Conservation (phyloP, 2,329 filamentous ascomycete genomes). For the Trichoderma oligosporum region DNA sequence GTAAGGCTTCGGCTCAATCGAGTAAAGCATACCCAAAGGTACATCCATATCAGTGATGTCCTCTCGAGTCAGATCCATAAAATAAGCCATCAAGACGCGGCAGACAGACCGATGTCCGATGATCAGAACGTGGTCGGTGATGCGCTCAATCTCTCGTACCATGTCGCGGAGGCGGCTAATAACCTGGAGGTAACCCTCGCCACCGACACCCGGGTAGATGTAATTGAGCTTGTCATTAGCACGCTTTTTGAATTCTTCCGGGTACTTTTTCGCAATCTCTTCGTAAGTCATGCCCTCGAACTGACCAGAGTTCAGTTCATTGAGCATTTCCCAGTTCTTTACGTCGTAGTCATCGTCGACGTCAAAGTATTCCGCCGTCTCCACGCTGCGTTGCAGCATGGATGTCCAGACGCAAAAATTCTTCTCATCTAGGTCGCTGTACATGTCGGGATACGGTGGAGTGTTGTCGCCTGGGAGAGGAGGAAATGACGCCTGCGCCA, state of each 20-base stretch:
- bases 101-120: constrained; percentile 91
- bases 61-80: constrained; percentile 84
- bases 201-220: constrained; percentile 91
- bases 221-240: constrained; percentile 88
- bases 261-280: constrained; percentile 75
- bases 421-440: constrained; percentile 68
- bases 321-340: constrained; percentile 97
- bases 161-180: constrained; percentile 93
- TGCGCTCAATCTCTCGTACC: constrained; percentile 94
- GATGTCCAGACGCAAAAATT: constrained; percentile 98
- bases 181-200: constrained; percentile 94
- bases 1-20: constrained; percentile 95
- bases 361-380: constrained; percentile 86
- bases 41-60: constrained; percentile 94
- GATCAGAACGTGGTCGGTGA: constrained; percentile 90
- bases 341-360: constrained; percentile 90
- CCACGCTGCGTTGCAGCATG: constrained; percentile 86
- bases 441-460: constrained; percentile 86
- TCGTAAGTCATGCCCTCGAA: constrained; percentile 96
- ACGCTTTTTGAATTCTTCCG: constrained; percentile 77
- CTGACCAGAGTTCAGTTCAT: constrained; percentile 87
- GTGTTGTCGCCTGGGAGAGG: constrained; percentile 87
- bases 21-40: constrained; percentile 88
- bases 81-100: constrained; percentile 90
- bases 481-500: constrained; percentile 76